Evolutionary conservation across 2,329 filamentous ascomycete species (phyloP).

Genomic region (Ramularia endophylla): DNA sequence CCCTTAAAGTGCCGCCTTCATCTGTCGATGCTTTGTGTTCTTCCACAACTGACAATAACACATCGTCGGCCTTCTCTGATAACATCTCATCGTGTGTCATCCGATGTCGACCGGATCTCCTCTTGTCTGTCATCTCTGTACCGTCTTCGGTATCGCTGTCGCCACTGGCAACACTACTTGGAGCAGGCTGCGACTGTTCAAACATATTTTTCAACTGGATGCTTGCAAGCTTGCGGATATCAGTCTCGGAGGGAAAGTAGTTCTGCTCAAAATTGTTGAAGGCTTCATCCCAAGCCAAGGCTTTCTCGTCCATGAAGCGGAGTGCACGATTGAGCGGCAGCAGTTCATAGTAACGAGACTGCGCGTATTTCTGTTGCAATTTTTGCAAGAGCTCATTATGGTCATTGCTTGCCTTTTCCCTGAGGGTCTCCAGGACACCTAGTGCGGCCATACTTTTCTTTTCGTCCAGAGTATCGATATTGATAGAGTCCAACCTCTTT

Average conservation of each 20-base stretch:
- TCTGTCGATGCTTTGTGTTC: constrained; percentile 43
- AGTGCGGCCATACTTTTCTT: constrained; percentile 81
- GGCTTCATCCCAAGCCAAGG: constrained; percentile 84
- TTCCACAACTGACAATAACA: constrained; percentile 60
- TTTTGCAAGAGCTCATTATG: constrained; percentile 66
- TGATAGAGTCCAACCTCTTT: constrained; percentile 76
- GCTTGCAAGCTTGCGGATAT: constrained; percentile 85
- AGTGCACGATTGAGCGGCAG: constrained; percentile 88
- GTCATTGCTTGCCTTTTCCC: constrained; percentile 76
- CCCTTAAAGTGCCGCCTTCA: constrained; percentile 13
- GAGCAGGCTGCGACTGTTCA: constrained; percentile 68
- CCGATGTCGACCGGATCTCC: constrained; percentile 31
- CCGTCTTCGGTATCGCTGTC: constrained; percentile 56
- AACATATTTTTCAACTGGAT: constrained; percentile 94
- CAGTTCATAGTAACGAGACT: constrained; percentile 93
- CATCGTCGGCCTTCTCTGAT: constrained; percentile 58
- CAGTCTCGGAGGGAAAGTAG: constrained; percentile 90
- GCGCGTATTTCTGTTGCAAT: constrained; percentile 85
- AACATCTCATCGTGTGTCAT: constrained; percentile 39
- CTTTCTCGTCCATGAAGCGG: constrained; percentile 85
- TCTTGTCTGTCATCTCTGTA: constrained; percentile 38
- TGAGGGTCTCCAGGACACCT: constrained; percentile 71
- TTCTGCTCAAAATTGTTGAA: constrained; percentile 89
- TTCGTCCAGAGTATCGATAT: constrained; percentile 81
- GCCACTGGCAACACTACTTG: constrained; percentile 27